phyloP scores from a whole-genome alignment of 192 early-diverging fungal species.

The Coemansia sp. region DNA sequence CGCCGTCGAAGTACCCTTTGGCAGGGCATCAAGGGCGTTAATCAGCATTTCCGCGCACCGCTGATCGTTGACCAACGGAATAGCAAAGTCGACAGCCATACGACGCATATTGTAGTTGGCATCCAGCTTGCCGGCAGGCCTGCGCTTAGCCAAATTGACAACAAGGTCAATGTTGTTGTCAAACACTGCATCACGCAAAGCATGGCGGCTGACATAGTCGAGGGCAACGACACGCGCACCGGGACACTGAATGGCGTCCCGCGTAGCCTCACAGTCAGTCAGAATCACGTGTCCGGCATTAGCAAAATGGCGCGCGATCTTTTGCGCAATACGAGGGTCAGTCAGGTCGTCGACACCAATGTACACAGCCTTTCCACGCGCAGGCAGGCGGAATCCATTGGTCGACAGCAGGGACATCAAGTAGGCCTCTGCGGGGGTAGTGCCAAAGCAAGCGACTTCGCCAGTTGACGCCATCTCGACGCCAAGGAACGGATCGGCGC shows the following conservation, averaged over 20 bases:
- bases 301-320: conserved; percentile 62
- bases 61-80: conserved; percentile 93
- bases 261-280: conserved; percentile 63
- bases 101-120: conserved; percentile 81
- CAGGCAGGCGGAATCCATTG: conserved; percentile 88
- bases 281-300: conserved; percentile 66
- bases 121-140: conserved; percentile 58
- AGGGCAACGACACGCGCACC: conserved; percentile 49
- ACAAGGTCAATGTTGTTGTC: conserved; percentile 68
- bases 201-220: conserved; percentile 56
- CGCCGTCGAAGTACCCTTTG: conserved; percentile 34
- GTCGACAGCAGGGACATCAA: conserved; percentile 76
- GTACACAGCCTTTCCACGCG: conserved; percentile 58
- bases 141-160: conserved; percentile 66
- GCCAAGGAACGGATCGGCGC: conserved; percentile 94
- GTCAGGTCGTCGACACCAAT: conserved; percentile 76
- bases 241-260: conserved; percentile 46
- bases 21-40: conserved; percentile 68
- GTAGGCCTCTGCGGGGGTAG: conserved; percentile 85
- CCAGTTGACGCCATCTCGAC: conserved; percentile 99
- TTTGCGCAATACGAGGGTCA: conserved; percentile 62
- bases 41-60: conserved; percentile 92
- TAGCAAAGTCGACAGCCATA: conserved; percentile 94
- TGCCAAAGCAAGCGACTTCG: conserved; percentile 96
- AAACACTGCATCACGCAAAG: conserved; percentile 57